Evolutionary conservation across 2,329 filamentous ascomycete genomes (phyloP).

Genomic region (Phialemoniopsis sp.): DNA sequence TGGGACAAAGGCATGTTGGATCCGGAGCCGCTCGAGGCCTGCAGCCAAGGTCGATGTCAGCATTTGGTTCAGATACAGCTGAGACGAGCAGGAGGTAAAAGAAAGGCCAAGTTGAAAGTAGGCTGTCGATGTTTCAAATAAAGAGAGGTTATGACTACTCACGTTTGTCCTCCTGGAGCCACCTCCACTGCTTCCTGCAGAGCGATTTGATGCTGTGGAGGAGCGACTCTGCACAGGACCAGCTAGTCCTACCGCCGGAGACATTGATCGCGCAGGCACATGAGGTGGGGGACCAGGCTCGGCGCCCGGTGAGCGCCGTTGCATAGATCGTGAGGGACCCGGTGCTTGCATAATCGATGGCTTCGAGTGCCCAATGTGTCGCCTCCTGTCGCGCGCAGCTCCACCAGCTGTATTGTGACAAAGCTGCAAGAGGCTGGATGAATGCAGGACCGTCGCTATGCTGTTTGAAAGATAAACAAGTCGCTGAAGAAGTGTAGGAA

Average conservation of each 20-base stretch:
- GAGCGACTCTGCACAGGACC: constrained; percentile 48
- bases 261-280: constrained; percentile 53
- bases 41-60: background rate
- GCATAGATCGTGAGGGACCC: constrained; percentile 45
- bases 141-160: constrained; percentile 30
- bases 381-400: constrained; percentile 2
- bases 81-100: constrained; percentile 1
- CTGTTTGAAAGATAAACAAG: too few species aligned
- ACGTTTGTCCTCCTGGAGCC: constrained; percentile 52
- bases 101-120: background rate
- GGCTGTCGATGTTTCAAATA: constrained; percentile 2
- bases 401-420: background rate
- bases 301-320: constrained; percentile 59
- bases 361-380: constrained; percentile 8
- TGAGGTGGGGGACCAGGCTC: constrained; percentile 56
- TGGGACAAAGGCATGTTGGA: constrained; percentile 70
- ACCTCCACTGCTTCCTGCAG: constrained; percentile 25
- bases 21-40: constrained; percentile 44
- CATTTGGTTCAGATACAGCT: background rate
- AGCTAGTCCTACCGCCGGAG: constrained; percentile 48
- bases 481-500: background rate
- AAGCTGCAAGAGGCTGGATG: background rate
- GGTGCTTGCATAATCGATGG: constrained; percentile 43
- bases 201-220: constrained; percentile 63
- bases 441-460: background rate